phyloP scores from a whole-genome alignment of 805 yeast species.

The Saturnispora serradocipensis region DNA sequence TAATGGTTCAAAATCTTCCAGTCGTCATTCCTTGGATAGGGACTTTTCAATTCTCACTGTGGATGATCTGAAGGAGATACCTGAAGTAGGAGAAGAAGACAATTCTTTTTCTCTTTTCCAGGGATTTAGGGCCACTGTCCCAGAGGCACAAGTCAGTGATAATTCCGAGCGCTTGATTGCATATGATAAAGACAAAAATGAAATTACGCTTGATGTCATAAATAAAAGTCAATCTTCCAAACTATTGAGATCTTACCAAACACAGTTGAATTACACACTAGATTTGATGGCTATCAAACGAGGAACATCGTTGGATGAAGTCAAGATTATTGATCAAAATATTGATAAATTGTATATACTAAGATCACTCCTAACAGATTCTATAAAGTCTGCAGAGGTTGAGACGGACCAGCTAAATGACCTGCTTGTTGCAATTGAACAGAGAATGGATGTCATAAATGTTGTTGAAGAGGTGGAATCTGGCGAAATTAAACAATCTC shows the following conservation, averaged over 20 bases:
- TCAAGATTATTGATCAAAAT: constrained; percentile 51
- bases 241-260: constrained; percentile 8
- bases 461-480: constrained; percentile 25
- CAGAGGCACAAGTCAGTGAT: constrained; percentile 37
- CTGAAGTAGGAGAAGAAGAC: constrained; percentile 20
- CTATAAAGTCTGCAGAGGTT: constrained; percentile 52
- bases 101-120: constrained; percentile 48
- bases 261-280: constrained; percentile 33
- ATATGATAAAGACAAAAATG: constrained; percentile 5
- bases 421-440: constrained; percentile 34
- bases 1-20: constrained; percentile 5
- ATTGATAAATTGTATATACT: constrained; percentile 41
- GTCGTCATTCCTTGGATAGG: constrained; percentile 19
- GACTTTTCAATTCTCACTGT: constrained; percentile 50
- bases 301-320: constrained; percentile 54
- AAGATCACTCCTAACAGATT: constrained; percentile 47
- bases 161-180: background rate
- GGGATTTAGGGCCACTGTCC: constrained; percentile 55
- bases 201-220: constrained; percentile 34
- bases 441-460: constrained; percentile 34
- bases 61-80: constrained; percentile 48
- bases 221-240: constrained; percentile 32
- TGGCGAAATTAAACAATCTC: constrained; percentile 31
- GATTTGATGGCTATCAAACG: constrained; percentile 55
- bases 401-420: constrained; percentile 49